Percentiles rank a stretch among this genome's conserved stretches.
Conservation (phyloP, 768 basidiomycete genomes). For the Rhizopogon vesiculosus region DNA sequence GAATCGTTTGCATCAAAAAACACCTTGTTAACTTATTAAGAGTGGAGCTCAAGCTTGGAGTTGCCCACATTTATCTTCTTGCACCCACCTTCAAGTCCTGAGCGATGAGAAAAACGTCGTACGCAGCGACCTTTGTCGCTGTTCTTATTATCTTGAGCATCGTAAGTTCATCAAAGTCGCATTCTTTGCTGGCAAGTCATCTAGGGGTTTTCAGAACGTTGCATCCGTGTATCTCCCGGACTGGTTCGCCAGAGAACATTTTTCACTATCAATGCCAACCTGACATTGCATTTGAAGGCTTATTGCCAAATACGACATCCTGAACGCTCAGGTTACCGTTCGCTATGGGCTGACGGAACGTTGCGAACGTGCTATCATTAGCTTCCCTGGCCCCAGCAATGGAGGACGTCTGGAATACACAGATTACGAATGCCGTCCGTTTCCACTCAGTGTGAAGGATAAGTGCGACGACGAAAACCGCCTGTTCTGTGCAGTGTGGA, state of each 20-base stretch:
- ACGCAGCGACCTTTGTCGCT: constrained; percentile 57
- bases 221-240: constrained; percentile 53
- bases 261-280: constrained; percentile 12
- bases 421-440: constrained; percentile 57
- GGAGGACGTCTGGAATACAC: constrained; percentile 45
- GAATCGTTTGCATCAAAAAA: no score
- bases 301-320: constrained; percentile 35
- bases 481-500: constrained; percentile 63
- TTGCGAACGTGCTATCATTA: constrained; percentile 49
- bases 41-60: not conserved
- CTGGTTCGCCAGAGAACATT: constrained; percentile 44
- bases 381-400: constrained; percentile 41
- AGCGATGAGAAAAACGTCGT: constrained; percentile 66
- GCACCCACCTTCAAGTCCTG: not conserved
- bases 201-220: constrained; percentile 40
- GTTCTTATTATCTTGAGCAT: constrained; percentile 46
- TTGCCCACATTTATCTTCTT: not conserved
- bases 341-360: constrained; percentile 56
- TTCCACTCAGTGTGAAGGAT: constrained; percentile 51
- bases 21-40: no score
- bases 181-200: not conserved
- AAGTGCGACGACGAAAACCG: constrained; percentile 48
- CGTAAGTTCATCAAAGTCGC: constrained; percentile 30
- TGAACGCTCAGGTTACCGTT: constrained; percentile 43
- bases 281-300: constrained; percentile 35